Conservation (phyloP, 495 filamentous ascomycete species). For the Penicillium paradoxum region DNA sequence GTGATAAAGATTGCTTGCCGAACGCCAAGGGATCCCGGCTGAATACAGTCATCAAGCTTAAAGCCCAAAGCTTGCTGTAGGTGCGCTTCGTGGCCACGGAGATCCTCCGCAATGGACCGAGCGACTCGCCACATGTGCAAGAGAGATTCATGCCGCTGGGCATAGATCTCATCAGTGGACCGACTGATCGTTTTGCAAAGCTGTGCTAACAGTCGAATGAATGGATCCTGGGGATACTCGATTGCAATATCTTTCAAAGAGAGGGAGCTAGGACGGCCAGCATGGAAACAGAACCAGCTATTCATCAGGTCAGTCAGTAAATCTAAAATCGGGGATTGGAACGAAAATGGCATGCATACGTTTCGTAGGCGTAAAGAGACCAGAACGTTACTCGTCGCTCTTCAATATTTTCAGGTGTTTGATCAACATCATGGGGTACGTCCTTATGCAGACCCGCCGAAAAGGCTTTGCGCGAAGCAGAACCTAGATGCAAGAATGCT, state of each 20-base stretch:
- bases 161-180: conserved; percentile 37
- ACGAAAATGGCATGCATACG: conserved; percentile 15
- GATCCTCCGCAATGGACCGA: conserved; percentile 33
- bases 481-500: conserved; percentile 36
- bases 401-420: conserved; percentile 27
- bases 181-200: conserved; percentile 33
- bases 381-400: conserved; percentile 39
- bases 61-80: conserved; percentile 32
- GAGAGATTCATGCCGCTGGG: conserved; percentile 37
- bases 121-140: conserved; percentile 43
- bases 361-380: conserved; percentile 41
- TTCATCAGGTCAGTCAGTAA: background rate
- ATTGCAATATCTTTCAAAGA: conserved; percentile 33
- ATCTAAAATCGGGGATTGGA: background rate
- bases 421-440: conserved; percentile 22
- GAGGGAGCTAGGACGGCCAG: conserved; percentile 36
- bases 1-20: conserved; percentile 34
- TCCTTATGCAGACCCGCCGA: conserved; percentile 43
- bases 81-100: conserved; percentile 26
- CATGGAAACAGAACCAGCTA: conserved; percentile 43
- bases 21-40: conserved; percentile 32
- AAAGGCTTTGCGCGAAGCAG: conserved; percentile 36
- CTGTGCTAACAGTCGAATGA: conserved; percentile 27
- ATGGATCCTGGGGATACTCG: conserved; percentile 31
- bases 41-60: conserved; percentile 28